Base-by-base conservation (phyloP, 306 rosid genomes). In the Inga oerstediana region DNA sequence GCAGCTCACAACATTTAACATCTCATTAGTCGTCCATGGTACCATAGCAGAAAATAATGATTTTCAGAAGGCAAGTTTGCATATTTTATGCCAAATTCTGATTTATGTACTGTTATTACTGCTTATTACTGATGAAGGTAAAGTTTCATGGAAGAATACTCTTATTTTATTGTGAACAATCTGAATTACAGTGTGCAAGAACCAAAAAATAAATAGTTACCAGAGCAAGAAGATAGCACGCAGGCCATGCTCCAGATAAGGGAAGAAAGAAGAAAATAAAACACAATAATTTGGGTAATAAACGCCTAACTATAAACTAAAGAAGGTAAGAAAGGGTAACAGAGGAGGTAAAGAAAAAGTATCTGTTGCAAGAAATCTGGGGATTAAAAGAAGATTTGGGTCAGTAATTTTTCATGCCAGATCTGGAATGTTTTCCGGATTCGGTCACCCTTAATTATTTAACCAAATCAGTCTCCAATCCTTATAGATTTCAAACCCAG, bases 1-100 rank as follows among this genome's bases (percentile, higher is more conserved):
- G 87, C 96, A 95, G 99, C 76, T 95, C 84, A 91, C 96, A 11
- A 93, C 99, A 27, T 95, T 95, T 81, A 85, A 93, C 91, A 95
- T 95, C 84, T 95, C 99, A 75, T 74, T 88, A 69, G 99, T 95
- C 69, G 94, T 91, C 41, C 99, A 95, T 70, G 99, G 98, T 73
- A 95, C 97, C n/a, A 48, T 89, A 56, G 94, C 99, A 2, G 99
- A 95, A 84, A 91, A 90, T 78, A 74, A 73, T 78, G 97, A 95
- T 87, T 95, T 95, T 90, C 88, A 91, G 87, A 90, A 90, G 99
- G 99, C 93, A 95, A 84, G 65, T 81, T 79, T 68, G 58, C 59
- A 61, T 32, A 44, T n/a, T 32, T 45, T 30, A 49, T 35, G 79
- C 74, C 84, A 81, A 67, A 41, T 43, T n/a, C 45, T 72, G 78